Evolutionary conservation across 202 grass and related monocot species (phyloP).

Genomic region (Miscanthus sacchariflorus): DNA sequence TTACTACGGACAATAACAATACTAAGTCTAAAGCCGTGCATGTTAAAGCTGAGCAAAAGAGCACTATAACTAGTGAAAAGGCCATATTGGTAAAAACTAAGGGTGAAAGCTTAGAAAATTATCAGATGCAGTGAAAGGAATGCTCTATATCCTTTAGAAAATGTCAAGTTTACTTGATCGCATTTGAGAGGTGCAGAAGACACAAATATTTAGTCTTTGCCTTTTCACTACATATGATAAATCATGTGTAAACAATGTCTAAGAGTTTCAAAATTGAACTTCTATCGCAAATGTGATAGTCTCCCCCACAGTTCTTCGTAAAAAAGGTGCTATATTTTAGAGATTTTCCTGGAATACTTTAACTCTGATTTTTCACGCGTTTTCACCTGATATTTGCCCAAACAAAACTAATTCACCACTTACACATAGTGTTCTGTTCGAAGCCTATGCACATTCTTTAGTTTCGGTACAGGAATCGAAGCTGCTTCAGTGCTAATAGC

Average conservation of each 20-base stretch:
- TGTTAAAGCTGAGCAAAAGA: constrained; percentile 23
- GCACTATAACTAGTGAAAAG: background rate
- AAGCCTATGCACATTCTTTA: constrained; percentile 82
- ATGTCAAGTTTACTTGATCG: background rate
- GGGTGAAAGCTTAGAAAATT: background rate
- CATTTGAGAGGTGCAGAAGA: constrained; percentile 1
- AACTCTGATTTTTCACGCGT: background rate
- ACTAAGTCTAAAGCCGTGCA: constrained; percentile 39
- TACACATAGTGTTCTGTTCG: constrained; percentile 94
- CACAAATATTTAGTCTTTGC: constrained; percentile 18
- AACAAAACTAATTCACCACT: constrained; percentile 44
- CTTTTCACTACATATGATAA: constrained; percentile 5
- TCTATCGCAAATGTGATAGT: background rate
- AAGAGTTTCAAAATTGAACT: background rate
- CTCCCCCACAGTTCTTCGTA: background rate
- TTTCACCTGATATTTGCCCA: constrained; percentile 12
- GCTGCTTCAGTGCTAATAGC: constrained; percentile 75
- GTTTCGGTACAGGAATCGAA: constrained; percentile 88
- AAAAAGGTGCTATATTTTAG: background rate
- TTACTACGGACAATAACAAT: constrained; percentile 33
- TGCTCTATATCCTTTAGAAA: background rate
- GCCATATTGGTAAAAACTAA: background rate
- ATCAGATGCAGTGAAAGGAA: background rate
- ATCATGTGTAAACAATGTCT: background rate
- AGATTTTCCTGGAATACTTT: background rate